These are phyloP conservation scores for Clathrospora elynae DNA, from an alignment of 2,329 filamentous ascomycete genomes.

Conservation along the genomic window DNA sequence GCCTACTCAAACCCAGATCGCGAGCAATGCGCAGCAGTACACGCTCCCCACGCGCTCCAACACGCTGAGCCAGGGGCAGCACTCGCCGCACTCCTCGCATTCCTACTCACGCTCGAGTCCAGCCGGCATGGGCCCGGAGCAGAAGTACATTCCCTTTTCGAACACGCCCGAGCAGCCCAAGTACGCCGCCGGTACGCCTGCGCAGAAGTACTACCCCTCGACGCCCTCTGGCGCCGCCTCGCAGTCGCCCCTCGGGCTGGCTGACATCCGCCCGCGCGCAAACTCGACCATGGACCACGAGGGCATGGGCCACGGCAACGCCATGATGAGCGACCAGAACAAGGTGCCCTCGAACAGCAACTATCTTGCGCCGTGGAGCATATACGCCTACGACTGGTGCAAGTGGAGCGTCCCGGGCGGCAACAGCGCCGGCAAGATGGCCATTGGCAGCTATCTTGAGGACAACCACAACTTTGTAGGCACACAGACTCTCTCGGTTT, in stretches of 20 bases:
- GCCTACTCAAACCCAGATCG: slow-evolving; percentile 59
- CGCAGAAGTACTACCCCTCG: slow-evolving; percentile 64
- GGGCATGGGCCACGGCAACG: slow-evolving; percentile 60
- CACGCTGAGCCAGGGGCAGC: slow-evolving; percentile 62
- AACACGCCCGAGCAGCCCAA: slow-evolving; percentile 67
- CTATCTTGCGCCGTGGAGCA: slow-evolving; percentile 90
- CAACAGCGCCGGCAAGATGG: slow-evolving; percentile 84
- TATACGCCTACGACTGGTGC: slow-evolving; percentile 99
- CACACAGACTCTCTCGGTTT: slow-evolving; percentile 7
- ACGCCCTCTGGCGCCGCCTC: slow-evolving; percentile 65
- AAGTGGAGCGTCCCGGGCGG: slow-evolving; percentile 83
- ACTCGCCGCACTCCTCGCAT: slow-evolving; percentile 39
- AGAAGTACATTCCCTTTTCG: slow-evolving; percentile 66
- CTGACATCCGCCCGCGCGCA: slow-evolving; percentile 86
- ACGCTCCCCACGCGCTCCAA: slow-evolving; percentile 69
- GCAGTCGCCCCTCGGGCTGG: slow-evolving; percentile 87
- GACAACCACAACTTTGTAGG: slow-evolving; percentile 96
- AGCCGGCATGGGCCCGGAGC: slow-evolving; percentile 63
- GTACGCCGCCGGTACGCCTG: slow-evolving; percentile 48
- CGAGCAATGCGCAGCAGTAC: slow-evolving; percentile 63
- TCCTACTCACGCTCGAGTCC: slow-evolving; percentile 86
- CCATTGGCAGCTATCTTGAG: slow-evolving; percentile 93
- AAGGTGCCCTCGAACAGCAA: slow-evolving; percentile 78
- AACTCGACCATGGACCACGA: slow-evolving; percentile 81
- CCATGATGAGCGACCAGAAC: slow-evolving; percentile 68